Evolutionary conservation across 805 yeast genomes (phyloP).

Genomic region (Saccharomyces eubayanus): DNA sequence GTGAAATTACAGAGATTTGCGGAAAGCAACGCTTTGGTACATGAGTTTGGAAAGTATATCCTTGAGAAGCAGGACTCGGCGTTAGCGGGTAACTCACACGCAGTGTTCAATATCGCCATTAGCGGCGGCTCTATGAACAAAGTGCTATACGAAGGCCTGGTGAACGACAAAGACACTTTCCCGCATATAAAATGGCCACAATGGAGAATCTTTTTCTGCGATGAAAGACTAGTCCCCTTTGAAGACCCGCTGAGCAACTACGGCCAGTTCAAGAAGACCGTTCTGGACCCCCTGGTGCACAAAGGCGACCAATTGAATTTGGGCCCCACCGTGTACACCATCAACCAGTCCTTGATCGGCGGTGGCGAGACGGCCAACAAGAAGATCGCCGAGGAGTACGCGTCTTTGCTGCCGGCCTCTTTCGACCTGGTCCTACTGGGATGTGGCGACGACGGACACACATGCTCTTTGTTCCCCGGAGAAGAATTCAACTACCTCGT

Average conservation of each 20-base stretch:
- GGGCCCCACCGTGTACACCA: conserved; percentile 55
- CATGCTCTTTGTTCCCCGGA: conserved; percentile 83
- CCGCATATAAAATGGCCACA: conserved; percentile 49
- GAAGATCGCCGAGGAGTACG: conserved; percentile 56
- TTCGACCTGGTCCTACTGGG: conserved; percentile 69
- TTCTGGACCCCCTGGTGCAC: conserved; percentile 41
- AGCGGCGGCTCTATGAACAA: conserved; percentile 85
- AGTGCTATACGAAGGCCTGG: conserved; percentile 52
- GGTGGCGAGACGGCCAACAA: conserved; percentile 44
- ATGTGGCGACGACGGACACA: conserved; percentile 91
- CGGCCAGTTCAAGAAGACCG: conserved; percentile 59
- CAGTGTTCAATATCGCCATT: conserved; percentile 61
- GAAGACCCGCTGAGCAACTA: conserved; percentile 76
- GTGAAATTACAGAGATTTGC: conserved; percentile 34
- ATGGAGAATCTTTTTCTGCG: conserved; percentile 79
- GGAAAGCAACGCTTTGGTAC: conserved; percentile 52
- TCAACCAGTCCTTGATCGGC: conserved; percentile 52
- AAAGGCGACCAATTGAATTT: conserved; percentile 32
- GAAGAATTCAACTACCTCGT: conserved; percentile 43
- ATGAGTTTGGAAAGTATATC: conserved; percentile 53
- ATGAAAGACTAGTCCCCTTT: conserved; percentile 80
- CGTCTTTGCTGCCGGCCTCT: conserved; percentile 40
- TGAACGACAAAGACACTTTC: conserved; percentile 42
- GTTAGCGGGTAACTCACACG: conserved; percentile 31
- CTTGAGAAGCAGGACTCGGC: conserved; percentile 53